phyloP scores from a whole-genome alignment of 2,329 filamentous ascomycete species.

The Zymoseptoria crescenta region DNA sequence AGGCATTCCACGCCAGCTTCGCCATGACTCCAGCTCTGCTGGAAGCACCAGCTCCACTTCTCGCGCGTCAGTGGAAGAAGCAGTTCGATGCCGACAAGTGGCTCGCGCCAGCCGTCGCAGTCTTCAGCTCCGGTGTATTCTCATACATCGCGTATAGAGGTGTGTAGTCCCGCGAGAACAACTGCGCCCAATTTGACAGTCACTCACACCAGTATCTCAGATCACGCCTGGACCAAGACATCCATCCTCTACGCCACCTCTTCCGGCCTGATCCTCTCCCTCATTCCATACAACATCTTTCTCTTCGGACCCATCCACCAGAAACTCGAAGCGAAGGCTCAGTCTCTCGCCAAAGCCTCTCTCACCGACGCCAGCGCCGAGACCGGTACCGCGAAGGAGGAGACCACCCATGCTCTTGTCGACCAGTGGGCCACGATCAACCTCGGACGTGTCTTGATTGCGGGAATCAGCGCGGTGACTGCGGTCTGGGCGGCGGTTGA shows the following conservation, averaged over 20 bases:
- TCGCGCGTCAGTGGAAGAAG: constrained; percentile 49
- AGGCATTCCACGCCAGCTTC: constrained; percentile 32
- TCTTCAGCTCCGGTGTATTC: constrained; percentile 38
- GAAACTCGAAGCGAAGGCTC: constrained; percentile 40
- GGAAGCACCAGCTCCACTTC: constrained; percentile 47
- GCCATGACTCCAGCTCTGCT: constrained; percentile 45
- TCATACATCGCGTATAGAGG: constrained; percentile 41
- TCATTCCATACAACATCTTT: constrained; percentile 47
- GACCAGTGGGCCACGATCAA: constrained; percentile 51
- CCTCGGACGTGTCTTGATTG: constrained; percentile 34
- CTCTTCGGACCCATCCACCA: constrained; percentile 43
- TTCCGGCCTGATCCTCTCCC: constrained; percentile 37
- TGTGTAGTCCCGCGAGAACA: constrained; percentile 12
- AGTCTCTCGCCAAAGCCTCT: constrained; percentile 32
- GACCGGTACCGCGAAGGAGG: constrained; percentile 32
- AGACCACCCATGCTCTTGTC: constrained; percentile 45
- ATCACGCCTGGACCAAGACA: constrained; percentile 18
- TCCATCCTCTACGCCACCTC: constrained; percentile 42
- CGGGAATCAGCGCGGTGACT: constrained; percentile 14
- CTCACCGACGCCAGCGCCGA: constrained; percentile 35
- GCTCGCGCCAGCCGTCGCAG: constrained; percentile 34
- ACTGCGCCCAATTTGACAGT: constrained; percentile 7
- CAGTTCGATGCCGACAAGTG: constrained; percentile 35
- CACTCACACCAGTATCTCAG: constrained; percentile 11
- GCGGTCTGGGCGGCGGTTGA: constrained; percentile 27